Evolutionary conservation across 179 eudicot genomes (phyloP).

Genomic region (Beta corolliflora): DNA sequence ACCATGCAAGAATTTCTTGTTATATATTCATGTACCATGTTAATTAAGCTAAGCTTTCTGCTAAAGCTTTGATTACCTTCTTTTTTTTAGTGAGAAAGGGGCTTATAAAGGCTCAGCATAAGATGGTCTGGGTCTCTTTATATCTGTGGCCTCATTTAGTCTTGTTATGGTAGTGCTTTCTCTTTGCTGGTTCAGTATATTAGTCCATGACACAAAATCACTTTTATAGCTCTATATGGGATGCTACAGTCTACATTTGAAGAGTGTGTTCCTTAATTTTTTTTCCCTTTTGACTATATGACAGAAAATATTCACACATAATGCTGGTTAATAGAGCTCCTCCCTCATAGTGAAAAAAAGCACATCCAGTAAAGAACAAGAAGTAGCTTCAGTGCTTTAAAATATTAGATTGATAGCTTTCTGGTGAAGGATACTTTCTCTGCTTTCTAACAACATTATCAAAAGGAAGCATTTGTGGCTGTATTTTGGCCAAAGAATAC

Average conservation of each 20-base stretch:
- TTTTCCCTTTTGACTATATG: background rate
- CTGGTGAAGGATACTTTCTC: background rate
- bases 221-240: background rate
- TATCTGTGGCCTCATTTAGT: background rate
- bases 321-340: background rate
- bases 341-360: background rate
- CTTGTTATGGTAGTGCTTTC: background rate
- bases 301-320: background rate
- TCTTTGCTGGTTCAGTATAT: background rate
- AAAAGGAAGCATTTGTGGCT: background rate
- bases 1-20: background rate
- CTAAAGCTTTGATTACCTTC: background rate
- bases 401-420: background rate
- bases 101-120: background rate
- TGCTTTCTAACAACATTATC: background rate
- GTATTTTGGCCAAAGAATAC: no score
- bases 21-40: background rate
- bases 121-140: background rate
- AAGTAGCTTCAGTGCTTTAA: no score
- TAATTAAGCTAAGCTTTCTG: background rate
- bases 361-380: background rate
- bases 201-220: background rate
- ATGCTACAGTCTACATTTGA: background rate
- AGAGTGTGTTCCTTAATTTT: background rate
- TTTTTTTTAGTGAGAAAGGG: background rate